Percentiles rank a stretch among this genome's conserved stretches.
phyloP scores from a whole-genome alignment of 257 asterid species.

The Catharanthus roseus region DNA sequence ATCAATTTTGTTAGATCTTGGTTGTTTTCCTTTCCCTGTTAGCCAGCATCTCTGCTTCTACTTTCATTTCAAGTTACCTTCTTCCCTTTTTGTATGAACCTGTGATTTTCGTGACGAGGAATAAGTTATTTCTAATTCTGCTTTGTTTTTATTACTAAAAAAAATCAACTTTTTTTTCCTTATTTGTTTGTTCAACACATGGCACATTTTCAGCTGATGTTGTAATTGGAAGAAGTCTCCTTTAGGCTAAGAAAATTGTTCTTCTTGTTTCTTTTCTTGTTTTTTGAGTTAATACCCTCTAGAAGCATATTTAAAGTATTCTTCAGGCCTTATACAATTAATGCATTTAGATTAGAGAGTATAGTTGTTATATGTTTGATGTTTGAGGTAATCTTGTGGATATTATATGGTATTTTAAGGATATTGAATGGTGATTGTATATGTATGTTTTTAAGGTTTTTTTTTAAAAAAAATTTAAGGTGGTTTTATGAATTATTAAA shows the following conservation, averaged over 20 bases:
- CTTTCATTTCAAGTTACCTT: constrained; percentile 50
- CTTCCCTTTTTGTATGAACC: neutral
- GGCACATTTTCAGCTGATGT: constrained; percentile 40
- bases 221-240: constrained; percentile 57
- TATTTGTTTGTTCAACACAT: constrained; percentile 28
- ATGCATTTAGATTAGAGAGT: no score
- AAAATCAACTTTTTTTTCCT: no score
- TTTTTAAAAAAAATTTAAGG: no score
- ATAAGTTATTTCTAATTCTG: constrained; percentile 1
- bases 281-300: neutral
- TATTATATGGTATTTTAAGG: no score
- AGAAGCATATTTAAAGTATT: neutral
- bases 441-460: no score
- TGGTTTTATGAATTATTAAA: no score
- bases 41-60: constrained; percentile 35
- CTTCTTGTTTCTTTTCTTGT: constrained; percentile 6
- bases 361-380: no score
- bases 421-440: no score
- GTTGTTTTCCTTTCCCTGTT: constrained; percentile 31
- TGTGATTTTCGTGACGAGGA: no score
- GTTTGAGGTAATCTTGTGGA: no score
- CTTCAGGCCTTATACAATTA: no score
- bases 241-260: constrained; percentile 61
- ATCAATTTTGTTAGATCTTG: constrained; percentile 26
- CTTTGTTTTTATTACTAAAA: no score